phyloP scores from a whole-genome alignment of 2,329 filamentous ascomycete species.

The Exophiala dermatitidis region DNA sequence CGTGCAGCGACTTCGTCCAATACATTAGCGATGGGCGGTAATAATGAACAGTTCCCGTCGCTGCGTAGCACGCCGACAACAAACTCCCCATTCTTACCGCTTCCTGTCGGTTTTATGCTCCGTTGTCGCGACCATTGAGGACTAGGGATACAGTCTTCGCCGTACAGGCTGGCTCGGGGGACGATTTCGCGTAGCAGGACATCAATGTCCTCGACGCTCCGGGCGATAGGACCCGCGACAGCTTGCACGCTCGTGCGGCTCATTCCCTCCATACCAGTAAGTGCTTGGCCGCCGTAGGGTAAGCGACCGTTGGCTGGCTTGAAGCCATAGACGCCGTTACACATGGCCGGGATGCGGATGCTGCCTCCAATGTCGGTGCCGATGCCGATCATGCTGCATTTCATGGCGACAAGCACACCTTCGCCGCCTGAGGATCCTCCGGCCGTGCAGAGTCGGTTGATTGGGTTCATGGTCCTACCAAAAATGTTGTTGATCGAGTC shows the following conservation, averaged over 20 bases:
- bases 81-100: constrained; percentile 29
- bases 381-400: constrained; percentile 53
- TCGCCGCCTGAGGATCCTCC: constrained; percentile 63
- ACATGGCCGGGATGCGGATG: constrained; percentile 44
- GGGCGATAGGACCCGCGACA: constrained; percentile 38
- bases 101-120: neutral
- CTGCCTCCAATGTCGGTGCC: constrained; percentile 54
- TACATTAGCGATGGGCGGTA: constrained; percentile 37
- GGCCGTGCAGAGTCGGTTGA: constrained; percentile 51
- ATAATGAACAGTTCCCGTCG: constrained; percentile 34
- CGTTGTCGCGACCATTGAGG: constrained; percentile 32
- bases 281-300: constrained; percentile 48
- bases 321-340: constrained; percentile 46
- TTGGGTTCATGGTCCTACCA: neutral
- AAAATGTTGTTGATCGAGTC: constrained; percentile 54
- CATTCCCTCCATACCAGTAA: constrained; percentile 41
- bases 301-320: constrained; percentile 44
- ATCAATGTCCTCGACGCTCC: constrained; percentile 36
- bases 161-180: constrained; percentile 48
- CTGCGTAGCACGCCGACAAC: constrained; percentile 39
- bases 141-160: constrained; percentile 39
- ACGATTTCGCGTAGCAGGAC: constrained; percentile 48
- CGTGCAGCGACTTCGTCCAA: constrained; percentile 35
- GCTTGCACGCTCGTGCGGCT: constrained; percentile 47
- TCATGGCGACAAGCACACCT: constrained; percentile 52